phyloP scores from a whole-genome alignment of 148 eudicot genomes.

The Nepenthes gracilis region DNA sequence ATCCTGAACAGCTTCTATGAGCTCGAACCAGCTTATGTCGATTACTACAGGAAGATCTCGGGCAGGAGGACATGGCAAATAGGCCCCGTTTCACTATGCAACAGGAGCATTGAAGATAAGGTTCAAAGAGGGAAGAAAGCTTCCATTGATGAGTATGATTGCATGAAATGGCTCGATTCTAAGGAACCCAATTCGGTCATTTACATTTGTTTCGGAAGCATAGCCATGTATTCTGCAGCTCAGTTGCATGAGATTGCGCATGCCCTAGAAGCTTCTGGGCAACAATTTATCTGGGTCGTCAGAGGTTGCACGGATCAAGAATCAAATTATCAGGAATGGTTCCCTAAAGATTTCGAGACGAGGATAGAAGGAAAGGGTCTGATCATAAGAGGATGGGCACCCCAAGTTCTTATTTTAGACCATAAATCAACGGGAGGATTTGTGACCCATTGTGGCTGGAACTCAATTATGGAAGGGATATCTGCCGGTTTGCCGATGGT shows the following conservation, averaged over 20 bases:
- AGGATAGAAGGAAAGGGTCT: constrained; percentile 9
- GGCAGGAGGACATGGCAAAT: constrained; percentile 19
- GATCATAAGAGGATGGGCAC: constrained; percentile 18
- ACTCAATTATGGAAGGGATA: constrained; percentile 12
- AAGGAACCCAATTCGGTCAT: too few species aligned
- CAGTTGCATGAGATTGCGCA: constrained; percentile 13
- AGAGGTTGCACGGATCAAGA: constrained; percentile 1
- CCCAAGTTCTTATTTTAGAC: constrained; percentile 11
- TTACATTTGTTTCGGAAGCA: constrained; percentile 14
- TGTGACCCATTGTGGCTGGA: constrained; percentile 19
- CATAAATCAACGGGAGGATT: constrained; percentile 12
- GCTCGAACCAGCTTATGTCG: constrained; percentile 17
- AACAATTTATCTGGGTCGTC: constrained; percentile 21
- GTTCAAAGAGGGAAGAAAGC: too few species aligned
- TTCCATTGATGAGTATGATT: too few species aligned
- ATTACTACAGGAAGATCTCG: constrained; percentile 5
- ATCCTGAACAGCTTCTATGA: constrained; percentile 25
- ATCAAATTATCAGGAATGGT: constrained; percentile 2
- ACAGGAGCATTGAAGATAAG: constrained; percentile 1
- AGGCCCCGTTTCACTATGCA: constrained; percentile 23
- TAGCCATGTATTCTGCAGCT: background rate
- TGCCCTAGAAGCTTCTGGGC: constrained; percentile 14
- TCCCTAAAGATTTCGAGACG: constrained; percentile 10
- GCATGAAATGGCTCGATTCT: too few species aligned
- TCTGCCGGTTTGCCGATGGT: constrained; percentile 10